Percentiles rank a stretch among this genome's conserved stretches.
phyloP scores from a whole-genome alignment of 345 rosid genomes.

The Eucalyptus erythrocorys region DNA sequence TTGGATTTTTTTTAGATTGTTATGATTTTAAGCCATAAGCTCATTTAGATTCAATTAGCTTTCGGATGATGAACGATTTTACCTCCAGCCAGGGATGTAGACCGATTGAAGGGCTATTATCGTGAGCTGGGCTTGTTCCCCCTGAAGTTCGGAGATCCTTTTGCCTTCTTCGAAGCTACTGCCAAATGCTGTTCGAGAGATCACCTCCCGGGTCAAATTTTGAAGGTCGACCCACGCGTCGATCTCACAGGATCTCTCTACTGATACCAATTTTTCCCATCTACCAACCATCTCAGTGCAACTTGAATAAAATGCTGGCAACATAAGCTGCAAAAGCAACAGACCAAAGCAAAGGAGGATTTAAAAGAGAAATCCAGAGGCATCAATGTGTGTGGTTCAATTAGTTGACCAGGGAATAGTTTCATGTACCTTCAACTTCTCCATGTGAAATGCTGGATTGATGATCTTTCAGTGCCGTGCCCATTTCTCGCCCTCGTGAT shows the following conservation, averaged over 20 bases:
- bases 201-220: slow-evolving; percentile 19
- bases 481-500: too few species aligned
- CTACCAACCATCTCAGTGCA: slow-evolving; percentile 8
- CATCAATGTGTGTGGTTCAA: too few species aligned
- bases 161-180: slow-evolving; percentile 27
- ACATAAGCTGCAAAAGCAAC: slow-evolving; percentile 1
- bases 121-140: neutral
- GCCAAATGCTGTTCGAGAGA: slow-evolving; percentile 35
- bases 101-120: too few species aligned
- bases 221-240: slow-evolving; percentile 23
- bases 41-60: neutral
- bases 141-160: slow-evolving; percentile 15
- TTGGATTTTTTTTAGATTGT: neutral
- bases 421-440: too few species aligned
- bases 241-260: slow-evolving; percentile 8
- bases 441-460: too few species aligned
- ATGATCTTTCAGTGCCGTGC: too few species aligned
- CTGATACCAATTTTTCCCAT: slow-evolving; percentile 9
- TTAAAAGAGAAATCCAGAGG: too few species aligned
- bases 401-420: too few species aligned
- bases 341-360: too few species aligned
- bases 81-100: neutral
- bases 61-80: neutral
- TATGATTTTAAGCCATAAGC: neutral
- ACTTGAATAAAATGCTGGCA: slow-evolving; percentile 8